A percentile compares a stretch with the other conserved stretches of the same genome.
These are phyloP conservation scores for Lasiodiplodia gonubiensis DNA, from an alignment of 2,329 filamentous ascomycete species.

Conservation along the genomic window DNA sequence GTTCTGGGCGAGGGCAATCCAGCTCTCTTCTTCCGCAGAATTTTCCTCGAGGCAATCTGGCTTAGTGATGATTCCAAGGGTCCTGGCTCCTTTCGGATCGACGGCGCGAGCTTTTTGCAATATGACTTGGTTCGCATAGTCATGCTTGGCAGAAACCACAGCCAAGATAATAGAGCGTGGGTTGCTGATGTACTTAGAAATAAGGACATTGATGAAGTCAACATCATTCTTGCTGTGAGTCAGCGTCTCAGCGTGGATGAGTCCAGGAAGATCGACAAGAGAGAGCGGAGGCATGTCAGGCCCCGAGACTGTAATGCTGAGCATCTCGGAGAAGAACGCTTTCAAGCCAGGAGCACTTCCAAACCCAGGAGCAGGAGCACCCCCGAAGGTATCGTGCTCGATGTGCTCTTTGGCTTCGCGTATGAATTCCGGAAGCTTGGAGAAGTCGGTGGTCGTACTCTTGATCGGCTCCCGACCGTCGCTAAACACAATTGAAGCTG, in stretches of 20 bases:
- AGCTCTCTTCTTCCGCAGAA: conserved; percentile 49
- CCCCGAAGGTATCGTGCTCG: conserved; percentile 38
- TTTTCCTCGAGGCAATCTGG: conserved; percentile 44
- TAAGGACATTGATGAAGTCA: conserved; percentile 42
- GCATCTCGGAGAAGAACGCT: conserved; percentile 41
- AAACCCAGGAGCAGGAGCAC: conserved; percentile 38
- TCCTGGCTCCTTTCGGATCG: conserved; percentile 42
- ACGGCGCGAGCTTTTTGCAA: conserved; percentile 46
- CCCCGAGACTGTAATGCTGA: conserved; percentile 36
- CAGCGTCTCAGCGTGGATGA: conserved; percentile 42
- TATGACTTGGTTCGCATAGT: conserved; percentile 56
- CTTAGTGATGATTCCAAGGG: conserved; percentile 48
- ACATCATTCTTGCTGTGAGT: conserved; percentile 43
- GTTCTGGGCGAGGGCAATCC: conserved; percentile 48
- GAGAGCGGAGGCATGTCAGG: conserved; percentile 38
- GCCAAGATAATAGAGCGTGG: conserved; percentile 40
- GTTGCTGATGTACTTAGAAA: conserved; percentile 60
- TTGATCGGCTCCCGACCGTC: neutral
- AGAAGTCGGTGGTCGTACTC: neutral
- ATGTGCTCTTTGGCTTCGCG: neutral
- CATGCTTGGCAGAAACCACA: conserved; percentile 39
- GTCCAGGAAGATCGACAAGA: conserved; percentile 45
- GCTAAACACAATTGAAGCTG: conserved; percentile 42
- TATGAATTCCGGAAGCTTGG: neutral
- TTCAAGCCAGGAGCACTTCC: conserved; percentile 45